Percentiles rank a stretch among this genome's conserved stretches.
Evolutionary conservation across 2,329 filamentous ascomycete species (phyloP).

Genomic region (Clarireedia paspali): DNA sequence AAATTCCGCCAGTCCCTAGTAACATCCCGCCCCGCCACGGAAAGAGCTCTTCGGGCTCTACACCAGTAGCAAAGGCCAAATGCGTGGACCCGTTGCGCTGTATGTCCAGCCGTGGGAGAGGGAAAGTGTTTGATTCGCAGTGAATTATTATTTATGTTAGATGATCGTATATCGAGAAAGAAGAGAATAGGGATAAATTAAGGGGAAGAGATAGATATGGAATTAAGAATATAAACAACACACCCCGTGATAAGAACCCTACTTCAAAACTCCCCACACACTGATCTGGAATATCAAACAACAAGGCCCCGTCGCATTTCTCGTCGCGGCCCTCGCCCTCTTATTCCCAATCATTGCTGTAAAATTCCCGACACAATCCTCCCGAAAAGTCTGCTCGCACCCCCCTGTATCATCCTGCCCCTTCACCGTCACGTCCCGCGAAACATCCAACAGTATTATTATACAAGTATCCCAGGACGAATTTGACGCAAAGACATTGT

Average conservation of each 20-base stretch:
- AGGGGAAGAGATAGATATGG: neutral
- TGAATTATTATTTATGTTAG: neutral
- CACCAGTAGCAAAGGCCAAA: conserved; percentile 1
- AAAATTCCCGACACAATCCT: neutral
- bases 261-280: neutral
- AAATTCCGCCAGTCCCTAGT: too few species aligned
- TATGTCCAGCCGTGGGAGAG: neutral
- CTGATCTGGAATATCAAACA: neutral
- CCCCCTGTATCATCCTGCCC: conserved; percentile 1
- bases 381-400: neutral
- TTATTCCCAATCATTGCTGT: neutral
- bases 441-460: neutral
- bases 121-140: neutral
- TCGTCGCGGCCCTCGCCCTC: neutral
- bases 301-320: neutral
- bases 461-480: conserved; percentile 3
- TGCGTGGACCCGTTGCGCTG: neutral
- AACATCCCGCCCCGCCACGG: neutral
- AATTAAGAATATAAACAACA: neutral
- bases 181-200: too few species aligned
- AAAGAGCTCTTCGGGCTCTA: neutral
- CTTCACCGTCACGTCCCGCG: neutral
- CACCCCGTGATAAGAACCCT: neutral
- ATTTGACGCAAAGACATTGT: neutral
- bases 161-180: neutral